Evolutionary conservation across 345 rosid species (phyloP).

Genomic region (Eucalyptus dawsonii): DNA sequence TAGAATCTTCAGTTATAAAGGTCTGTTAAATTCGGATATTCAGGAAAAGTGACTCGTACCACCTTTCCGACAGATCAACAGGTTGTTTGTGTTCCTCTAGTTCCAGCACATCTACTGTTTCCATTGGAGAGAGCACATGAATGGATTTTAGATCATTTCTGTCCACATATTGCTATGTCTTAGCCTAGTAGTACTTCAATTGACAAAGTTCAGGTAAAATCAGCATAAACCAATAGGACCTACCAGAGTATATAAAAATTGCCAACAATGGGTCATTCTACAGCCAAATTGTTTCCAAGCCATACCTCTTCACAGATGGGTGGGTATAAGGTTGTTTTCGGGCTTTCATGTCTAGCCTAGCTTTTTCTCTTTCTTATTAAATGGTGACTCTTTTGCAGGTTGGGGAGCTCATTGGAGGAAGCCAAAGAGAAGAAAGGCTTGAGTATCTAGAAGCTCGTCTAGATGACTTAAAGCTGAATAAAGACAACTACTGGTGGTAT

Average conservation of each 20-base stretch:
- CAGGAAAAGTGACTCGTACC: neutral
- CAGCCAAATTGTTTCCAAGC: neutral
- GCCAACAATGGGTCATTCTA: neutral
- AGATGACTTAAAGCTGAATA: constrained; percentile 64
- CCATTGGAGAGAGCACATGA: neutral
- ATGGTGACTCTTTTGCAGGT: constrained; percentile 21
- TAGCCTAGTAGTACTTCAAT: neutral
- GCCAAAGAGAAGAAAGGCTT: constrained; percentile 97
- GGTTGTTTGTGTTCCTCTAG: neutral
- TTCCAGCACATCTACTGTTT: neutral
- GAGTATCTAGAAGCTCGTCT: constrained; percentile 73
- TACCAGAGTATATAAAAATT: neutral
- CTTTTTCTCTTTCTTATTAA: neutral
- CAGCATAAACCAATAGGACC: neutral
- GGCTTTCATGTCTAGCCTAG: neutral
- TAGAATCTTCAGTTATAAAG: neutral
- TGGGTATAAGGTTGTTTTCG: neutral
- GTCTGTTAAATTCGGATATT: neutral
- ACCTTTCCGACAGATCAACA: neutral
- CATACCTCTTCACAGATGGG: neutral
- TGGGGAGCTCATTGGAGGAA: constrained; percentile 98
- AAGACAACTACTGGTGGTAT: constrained; percentile 96
- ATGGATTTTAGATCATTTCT: neutral
- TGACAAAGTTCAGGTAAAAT: neutral
- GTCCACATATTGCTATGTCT: neutral